Evolutionary conservation across 441 rosid species (phyloP), one percentile per base, ranked within the genome.

Genomic region (Populus hybrid): DNA sequence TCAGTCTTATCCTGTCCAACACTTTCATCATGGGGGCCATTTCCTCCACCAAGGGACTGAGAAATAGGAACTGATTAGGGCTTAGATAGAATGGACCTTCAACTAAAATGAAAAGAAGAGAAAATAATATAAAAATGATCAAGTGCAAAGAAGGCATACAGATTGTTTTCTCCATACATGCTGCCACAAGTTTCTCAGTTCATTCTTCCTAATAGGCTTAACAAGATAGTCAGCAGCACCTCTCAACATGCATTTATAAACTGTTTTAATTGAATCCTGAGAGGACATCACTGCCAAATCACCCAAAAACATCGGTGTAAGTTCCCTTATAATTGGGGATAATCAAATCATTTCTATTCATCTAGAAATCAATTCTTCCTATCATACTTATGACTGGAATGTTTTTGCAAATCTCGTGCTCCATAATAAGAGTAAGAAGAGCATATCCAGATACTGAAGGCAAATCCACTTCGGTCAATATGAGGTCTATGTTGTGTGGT

Each of bases 141-240:
- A 63, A 73, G 73, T 73, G 73, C 29, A 3, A 31, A 66, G 45
- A 81, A 56, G 69, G 38, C 97, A 75, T 91, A 95, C 99, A 36
- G 86, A 69, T 90, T 86, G 91, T 70, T 93, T 91, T 87, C 98
- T 91, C 99, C 98, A 96, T 35, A 91, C 96, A 83, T 96, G 98
- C 87, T 93, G 99, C 99, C 99, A 96, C 76, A 96, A 85, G 83
- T 93, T 94, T 79, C 90, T 90, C 70, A 96, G 82, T 84, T 96
- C 99, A 72, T 96, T 96, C 84, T 89, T 94, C 84, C 99, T 87
- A 76, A 96, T 79, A 23, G 99, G 99, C 85, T 94, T 96, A 42
- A 96, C 97, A 69, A 96, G 97, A 85, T 92, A 96, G 79, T 96
- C 98, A 26, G 91, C 91, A 21, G 98, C 94, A 79, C 99, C 99